These are phyloP conservation scores for Baudoinia panamericana DNA, from an alignment of 495 filamentous ascomycete species.

Conservation along the genomic window DNA sequence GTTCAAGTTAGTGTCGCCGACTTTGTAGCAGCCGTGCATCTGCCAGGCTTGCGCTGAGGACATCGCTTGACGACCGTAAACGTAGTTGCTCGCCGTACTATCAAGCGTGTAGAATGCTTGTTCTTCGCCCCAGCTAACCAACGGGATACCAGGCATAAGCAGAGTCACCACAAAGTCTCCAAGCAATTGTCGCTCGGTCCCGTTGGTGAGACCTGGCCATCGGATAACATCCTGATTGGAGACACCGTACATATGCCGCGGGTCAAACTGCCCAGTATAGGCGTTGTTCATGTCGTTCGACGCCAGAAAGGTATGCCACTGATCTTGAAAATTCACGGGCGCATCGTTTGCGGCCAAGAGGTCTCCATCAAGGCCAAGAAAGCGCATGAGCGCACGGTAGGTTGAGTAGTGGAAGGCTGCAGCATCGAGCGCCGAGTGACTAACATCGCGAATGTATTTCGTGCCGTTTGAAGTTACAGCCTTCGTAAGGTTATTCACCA, in stretches of 20 bases:
- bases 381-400: constrained; percentile 55
- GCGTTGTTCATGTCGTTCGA: constrained; percentile 55
- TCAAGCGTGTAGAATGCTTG: constrained; percentile 57
- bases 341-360: constrained; percentile 48
- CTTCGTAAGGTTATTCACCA: constrained; percentile 34
- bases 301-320: constrained; percentile 47
- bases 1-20: constrained; percentile 43
- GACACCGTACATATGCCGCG: constrained; percentile 55
- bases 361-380: constrained; percentile 52
- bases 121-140: constrained; percentile 58
- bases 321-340: constrained; percentile 46
- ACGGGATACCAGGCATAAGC: constrained; percentile 52
- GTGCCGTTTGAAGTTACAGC: constrained; percentile 28
- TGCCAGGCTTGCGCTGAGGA: constrained; percentile 54
- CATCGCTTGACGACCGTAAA: constrained; percentile 59
- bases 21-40: constrained; percentile 52
- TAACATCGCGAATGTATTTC: constrained; percentile 44
- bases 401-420: constrained; percentile 60
- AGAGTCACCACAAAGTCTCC: constrained; percentile 52
- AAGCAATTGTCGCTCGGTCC: constrained; percentile 48
- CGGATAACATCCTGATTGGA: constrained; percentile 67
- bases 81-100: constrained; percentile 54
- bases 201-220: constrained; percentile 54
- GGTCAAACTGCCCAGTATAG: constrained; percentile 54
- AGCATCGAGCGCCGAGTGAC: constrained; percentile 47